phyloP scores from a whole-genome alignment of 2,329 filamentous ascomycete species.

The Fusarium austroafricanum region DNA sequence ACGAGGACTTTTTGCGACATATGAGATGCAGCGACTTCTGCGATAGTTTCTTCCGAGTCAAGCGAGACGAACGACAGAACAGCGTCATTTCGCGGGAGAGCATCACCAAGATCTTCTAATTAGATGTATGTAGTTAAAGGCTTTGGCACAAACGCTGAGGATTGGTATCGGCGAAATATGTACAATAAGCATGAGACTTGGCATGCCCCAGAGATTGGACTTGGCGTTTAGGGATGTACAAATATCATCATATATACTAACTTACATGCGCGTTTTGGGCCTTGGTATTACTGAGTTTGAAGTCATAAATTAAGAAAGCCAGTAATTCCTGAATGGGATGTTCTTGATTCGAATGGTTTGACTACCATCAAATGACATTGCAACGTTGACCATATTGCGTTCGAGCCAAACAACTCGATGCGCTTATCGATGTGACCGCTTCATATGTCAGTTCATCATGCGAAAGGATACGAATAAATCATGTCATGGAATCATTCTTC shows the following conservation, averaged over 20 bases:
- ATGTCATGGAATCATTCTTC: neutral
- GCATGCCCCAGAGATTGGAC: neutral
- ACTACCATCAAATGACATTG: neutral
- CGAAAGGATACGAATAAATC: neutral
- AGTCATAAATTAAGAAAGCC: too few relatives aligned
- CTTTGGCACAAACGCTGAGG: neutral
- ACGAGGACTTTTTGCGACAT: slow-evolving; percentile 92
- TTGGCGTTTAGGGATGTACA: slow-evolving; percentile 14
- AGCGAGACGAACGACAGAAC: slow-evolving; percentile 84
- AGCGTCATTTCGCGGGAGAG: slow-evolving; percentile 82
- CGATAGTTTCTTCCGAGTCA: slow-evolving; percentile 91
- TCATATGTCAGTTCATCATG: neutral
- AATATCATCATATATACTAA: slow-evolving; percentile 10
- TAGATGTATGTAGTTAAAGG: neutral
- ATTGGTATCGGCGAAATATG: neutral
- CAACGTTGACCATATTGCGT: neutral
- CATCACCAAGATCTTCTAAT: slow-evolving; percentile 61
- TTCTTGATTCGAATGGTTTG: neutral
- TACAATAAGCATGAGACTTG: slow-evolving; percentile 8
- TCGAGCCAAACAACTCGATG: neutral
- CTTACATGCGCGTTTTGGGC: neutral
- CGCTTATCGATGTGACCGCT: too few relatives aligned
- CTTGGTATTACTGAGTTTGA: neutral
- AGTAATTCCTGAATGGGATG: neutral
- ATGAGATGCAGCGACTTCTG: slow-evolving; percentile 96